Evolutionary conservation across 148 eudicot species (phyloP).

Genomic region (Arctostaphylos glauca): DNA sequence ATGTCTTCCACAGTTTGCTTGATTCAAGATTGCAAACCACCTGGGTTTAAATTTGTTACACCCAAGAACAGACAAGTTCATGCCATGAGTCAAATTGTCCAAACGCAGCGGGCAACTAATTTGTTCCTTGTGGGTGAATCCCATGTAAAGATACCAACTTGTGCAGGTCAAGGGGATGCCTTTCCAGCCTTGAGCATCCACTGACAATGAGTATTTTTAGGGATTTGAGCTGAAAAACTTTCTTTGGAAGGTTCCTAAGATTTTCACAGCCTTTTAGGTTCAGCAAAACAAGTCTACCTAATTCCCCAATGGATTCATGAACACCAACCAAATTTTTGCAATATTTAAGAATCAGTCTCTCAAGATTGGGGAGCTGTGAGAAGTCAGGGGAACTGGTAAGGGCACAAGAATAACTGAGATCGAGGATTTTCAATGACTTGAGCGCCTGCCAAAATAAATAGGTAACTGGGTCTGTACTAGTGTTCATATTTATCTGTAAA

Average conservation of each 20-base stretch:
- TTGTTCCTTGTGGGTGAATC: not conserved
- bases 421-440: conserved; percentile 7
- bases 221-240: conserved; percentile 5
- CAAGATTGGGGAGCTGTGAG: conserved; percentile 16
- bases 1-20: not conserved
- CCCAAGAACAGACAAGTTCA: not conserved
- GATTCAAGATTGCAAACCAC: not conserved
- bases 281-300: conserved; percentile 8
- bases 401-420: conserved; percentile 18
- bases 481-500: not conserved
- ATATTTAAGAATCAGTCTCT: conserved; percentile 11
- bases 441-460: conserved; percentile 3
- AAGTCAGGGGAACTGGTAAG: conserved; percentile 11
- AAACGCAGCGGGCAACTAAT: too few species aligned
- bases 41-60: not conserved
- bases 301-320: conserved; percentile 15
- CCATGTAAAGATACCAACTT: not conserved
- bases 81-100: not conserved
- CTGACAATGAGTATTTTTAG: not conserved
- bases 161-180: not conserved
- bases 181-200: not conserved
- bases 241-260: conserved; percentile 9
- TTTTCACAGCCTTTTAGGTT: conserved; percentile 10
- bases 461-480: not conserved
- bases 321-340: conserved; percentile 11